Conservation (phyloP, 352 stramenopile species). For the Phytophthora hibernalis region DNA sequence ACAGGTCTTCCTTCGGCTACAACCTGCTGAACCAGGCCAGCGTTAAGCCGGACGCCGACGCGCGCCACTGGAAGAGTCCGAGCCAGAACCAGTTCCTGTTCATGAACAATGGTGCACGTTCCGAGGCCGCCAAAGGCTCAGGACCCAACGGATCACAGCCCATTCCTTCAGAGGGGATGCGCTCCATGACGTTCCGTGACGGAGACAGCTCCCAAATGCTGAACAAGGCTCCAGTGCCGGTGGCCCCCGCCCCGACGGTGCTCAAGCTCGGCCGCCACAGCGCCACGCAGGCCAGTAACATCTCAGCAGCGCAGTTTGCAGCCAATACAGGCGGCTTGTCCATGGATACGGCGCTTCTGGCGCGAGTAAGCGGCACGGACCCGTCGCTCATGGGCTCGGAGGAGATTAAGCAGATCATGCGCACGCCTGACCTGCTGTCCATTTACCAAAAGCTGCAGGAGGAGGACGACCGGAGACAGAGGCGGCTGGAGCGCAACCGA, state of each 20-base stretch:
- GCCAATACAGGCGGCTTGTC: constrained; percentile 78
- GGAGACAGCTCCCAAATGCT: constrained; percentile 36
- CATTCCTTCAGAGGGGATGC: constrained; percentile 66
- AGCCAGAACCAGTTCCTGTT: constrained; percentile 60
- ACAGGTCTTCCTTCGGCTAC: constrained; percentile 40
- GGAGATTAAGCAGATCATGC: constrained; percentile 91
- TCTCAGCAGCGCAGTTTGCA: constrained; percentile 85
- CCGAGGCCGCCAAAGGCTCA: constrained; percentile 15
- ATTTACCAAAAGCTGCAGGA: constrained; percentile 92
- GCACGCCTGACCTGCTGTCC: constrained; percentile 77
- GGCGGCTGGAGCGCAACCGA: constrained; percentile 80
- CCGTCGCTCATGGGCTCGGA: constrained; percentile 80
- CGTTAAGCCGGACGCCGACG: constrained; percentile 38
- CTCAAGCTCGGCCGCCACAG: constrained; percentile 49
- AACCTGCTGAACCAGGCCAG: constrained; percentile 38
- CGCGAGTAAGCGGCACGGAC: constrained; percentile 82
- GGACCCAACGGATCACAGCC: constrained; percentile 24
- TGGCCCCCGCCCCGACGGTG: constrained; percentile 11
- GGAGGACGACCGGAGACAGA: constrained; percentile 82
- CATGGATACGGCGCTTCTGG: constrained; percentile 82
- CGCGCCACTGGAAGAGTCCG: constrained; percentile 69
- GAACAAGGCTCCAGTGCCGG: constrained; percentile 26
- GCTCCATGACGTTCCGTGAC: constrained; percentile 72
- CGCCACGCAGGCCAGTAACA: constrained; percentile 45
- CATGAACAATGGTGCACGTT: constrained; percentile 24